Base-by-base conservation (phyloP, 495 filamentous ascomycete genomes). In the Sphaerosporella brunnea region DNA sequence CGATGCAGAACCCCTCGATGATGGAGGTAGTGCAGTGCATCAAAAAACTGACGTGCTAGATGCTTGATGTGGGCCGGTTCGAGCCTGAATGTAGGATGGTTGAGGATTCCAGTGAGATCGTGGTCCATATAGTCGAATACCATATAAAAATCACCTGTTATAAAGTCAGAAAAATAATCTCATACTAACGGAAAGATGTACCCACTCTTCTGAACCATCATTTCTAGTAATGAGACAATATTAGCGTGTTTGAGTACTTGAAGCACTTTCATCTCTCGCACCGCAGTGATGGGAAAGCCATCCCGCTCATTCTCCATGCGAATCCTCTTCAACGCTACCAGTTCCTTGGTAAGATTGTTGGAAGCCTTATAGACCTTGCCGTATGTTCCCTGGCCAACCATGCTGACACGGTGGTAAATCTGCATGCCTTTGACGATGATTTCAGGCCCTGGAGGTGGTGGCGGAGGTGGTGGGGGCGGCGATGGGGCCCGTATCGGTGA, bases 101-200 rank as follows among this genome's bases (percentile, higher is more conserved):
- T 96, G 50, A 97, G 78, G 32, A 75, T 61, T 15, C 72, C 72
- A 1, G 82, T 88, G 25, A 88, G 68, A 62, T 99, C 92, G 60
- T 99, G 92, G 15, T 88, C 88, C 23, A 95, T 75, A 60, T 99
- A 99, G 60, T 99, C 92, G 52, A 99, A 99, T 7, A 99, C 92
- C 92, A 99, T 99, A 66, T 90, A 96, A 64, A 92, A 99, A 62
- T 96, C 88, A 5, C 54, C 56, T 59, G 23, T 13, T 16, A n/a
- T n/a, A n/a, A n/a, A n/a, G n/a, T n/a, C n/a, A n/a, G n/a, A n/a
- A n/a, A n/a, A n/a, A n/a, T n/a, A n/a, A n/a, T n/a, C n/a, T n/a
- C n/a, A 47, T 11, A 19, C 4, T 21, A 15, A 26, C 10, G 8
- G 30, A 8, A 15, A 18, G 19, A 30, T 5, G 7, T 3, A 46